These are phyloP conservation scores for Yamadazyma philogaea DNA, from an alignment of 805 yeast species.

Conservation along the genomic window DNA sequence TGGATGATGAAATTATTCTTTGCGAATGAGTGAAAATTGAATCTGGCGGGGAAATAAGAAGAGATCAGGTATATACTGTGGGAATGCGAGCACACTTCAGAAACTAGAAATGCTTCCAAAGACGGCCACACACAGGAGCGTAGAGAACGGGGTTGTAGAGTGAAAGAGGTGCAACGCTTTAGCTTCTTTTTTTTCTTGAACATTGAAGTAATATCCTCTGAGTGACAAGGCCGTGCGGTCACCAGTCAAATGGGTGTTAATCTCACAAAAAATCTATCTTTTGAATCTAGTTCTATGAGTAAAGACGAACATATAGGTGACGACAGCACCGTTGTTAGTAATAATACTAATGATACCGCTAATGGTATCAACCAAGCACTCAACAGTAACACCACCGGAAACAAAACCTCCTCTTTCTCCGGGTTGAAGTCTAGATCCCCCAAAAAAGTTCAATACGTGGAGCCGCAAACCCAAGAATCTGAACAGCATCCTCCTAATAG, in stretches of 20 bases:
- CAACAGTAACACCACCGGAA: neutral
- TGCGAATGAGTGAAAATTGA: neutral
- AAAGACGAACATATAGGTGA: neutral
- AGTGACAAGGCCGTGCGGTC: neutral
- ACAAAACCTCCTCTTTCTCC: neutral
- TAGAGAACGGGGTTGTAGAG: neutral
- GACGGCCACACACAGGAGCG: too few species aligned
- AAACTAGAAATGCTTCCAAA: too few species aligned
- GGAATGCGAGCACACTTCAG: too few species aligned
- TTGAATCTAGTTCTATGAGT: neutral
- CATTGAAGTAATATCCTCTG: neutral
- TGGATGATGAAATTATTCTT: neutral
- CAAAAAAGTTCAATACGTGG: neutral
- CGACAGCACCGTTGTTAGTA: neutral
- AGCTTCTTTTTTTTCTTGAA: neutral
- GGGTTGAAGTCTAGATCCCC: neutral
- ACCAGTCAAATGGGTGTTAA: neutral
- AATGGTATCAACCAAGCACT: neutral
- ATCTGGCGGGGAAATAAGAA: neutral
- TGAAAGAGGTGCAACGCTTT: neutral
- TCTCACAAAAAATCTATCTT: neutral
- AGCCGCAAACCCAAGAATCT: neutral
- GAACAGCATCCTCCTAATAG: slow-evolving; percentile 5
- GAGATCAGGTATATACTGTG: too few species aligned
- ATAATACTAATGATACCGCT: neutral